Evolutionary conservation across 2,329 filamentous ascomycete genomes (phyloP).

Genomic region (Botrytis tulipae): DNA sequence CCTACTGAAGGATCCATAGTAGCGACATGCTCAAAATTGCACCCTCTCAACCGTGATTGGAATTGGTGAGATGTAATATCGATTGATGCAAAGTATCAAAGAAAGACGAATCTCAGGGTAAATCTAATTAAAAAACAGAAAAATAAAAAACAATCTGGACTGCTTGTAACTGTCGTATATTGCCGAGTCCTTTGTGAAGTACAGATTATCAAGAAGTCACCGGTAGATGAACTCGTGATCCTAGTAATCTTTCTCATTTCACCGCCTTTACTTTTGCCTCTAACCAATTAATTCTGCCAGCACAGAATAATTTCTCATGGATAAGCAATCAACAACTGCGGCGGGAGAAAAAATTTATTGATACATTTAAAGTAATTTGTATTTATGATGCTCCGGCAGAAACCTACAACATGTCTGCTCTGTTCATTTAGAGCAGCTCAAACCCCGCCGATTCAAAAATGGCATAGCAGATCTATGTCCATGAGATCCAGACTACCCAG

Average conservation of each 20-base stretch:
- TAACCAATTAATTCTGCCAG: not conserved
- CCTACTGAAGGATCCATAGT: not conserved
- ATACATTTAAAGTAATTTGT: not conserved
- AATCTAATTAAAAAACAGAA: not conserved
- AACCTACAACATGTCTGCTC: conserved; percentile 43
- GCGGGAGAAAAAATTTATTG: not conserved
- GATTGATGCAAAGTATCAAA: not conserved
- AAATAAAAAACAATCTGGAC: not conserved
- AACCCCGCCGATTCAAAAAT: conserved; percentile 45
- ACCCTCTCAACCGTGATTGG: not conserved
- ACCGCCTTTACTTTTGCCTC: not conserved
- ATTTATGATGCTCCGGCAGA: conserved; percentile 34
- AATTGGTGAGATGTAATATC: not conserved
- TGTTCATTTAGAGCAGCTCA: conserved; percentile 54
- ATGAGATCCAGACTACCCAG: conserved; percentile 20
- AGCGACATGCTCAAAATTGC: not conserved
- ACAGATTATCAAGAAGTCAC: not conserved
- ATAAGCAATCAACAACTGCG: not conserved
- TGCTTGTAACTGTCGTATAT: not conserved
- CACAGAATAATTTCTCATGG: conserved; percentile 9
- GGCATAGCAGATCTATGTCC: conserved; percentile 29
- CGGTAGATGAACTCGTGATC: not conserved
- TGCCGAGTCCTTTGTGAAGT: not conserved
- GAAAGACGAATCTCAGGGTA: not conserved
- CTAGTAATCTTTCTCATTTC: not conserved